Base-by-base conservation (phyloP, 371 early-diverging fungal genomes). In the Mortierella sp. region DNA sequence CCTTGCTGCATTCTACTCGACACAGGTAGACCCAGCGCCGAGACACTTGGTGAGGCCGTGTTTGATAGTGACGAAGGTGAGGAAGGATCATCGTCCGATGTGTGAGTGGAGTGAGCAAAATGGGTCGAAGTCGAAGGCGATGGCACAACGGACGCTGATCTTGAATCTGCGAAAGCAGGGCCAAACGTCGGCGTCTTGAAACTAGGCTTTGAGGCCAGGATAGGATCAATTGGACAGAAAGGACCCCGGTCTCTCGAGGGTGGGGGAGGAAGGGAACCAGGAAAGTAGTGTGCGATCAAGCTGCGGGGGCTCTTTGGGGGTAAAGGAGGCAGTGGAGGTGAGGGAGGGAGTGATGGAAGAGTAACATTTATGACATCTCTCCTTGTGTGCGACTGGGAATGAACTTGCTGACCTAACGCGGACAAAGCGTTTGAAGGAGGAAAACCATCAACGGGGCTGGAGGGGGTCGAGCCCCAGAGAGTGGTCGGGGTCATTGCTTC, bases 161-260 rank as follows among this genome's bases (percentile, higher is more conserved):
- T 37, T 3, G 30, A 17, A 8, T 17, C 30, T 19, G 52, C 6
- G 8, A 39, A 42, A 14, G 60, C 66, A 0, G 72, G 72, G 0
- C 72, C 72, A 66, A 72, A 72, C 14, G 72, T 72, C 0, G 72
- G 72, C 2, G 72, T 72, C 27, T 72, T 66, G 50, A 61, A 53
- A n/a, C n/a, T n/a, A 7, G 72, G 66, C 19, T 57, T 52, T 0
- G 72, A 62, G 0, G 61, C 58, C n/a, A 65, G 42, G 12, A 52
- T 4, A 3, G 48, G 52, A 12, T 42, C 66, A 27, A 23, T 60
- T 12, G 28, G 50, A 8, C 41, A 48, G 5, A 30, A 17, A 28
- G 24, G 51, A 0, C 24, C n/a, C 1, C 66, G 60, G 28, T 23
- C 53, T 42, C 66, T 34, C 0, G 65, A 26, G 12, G 72, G 72